Evolutionary conservation across 768 basidiomycete species (phyloP), one percentile per base, ranked within the genome.

Genomic region (Scleroderma bovista): DNA sequence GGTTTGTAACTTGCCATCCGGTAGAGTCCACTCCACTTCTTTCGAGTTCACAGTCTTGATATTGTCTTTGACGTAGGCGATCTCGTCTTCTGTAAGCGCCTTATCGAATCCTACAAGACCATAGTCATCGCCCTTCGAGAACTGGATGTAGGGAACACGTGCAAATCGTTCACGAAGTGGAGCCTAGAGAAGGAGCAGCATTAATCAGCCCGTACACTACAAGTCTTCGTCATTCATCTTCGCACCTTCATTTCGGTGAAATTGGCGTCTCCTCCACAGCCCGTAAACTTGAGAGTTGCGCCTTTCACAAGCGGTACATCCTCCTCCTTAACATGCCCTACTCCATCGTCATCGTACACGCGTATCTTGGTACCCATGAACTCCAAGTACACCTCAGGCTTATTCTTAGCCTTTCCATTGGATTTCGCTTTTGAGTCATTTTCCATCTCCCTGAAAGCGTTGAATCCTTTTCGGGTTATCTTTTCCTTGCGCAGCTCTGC

Each of bases 391-490:
- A 88, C 71, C 44, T 88, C 83, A 16, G 79, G 80, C 55, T 75
- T 71, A 20, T 69, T 67, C 51, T 70, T 72, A 37, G 65, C 64
- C 48, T 68, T 70, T 20, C 59, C 67, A 41, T 58, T 68, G 24
- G 60, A 53, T 44, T 60, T 59, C 41, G 64, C 62, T 41, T 70
- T 74, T n/a, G 59, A 54, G 38, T 64, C 60, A 32, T 69, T 72
- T 17, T 67, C 70, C 78, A 80, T 83, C 53, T 85, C 81, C 47
- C 75, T 74, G 73, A 93, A 93, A 15, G 90, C 90, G 60, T 92
- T 84, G 70, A 93, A 93, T 11, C 84, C 84, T 11, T 69, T 70
- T 17, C 68, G 68, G 36, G 71, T 68, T 46, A 84, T 76, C 41
- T 64, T 63, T 38, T 84, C 80, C 52, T 76, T 78, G 54, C 81